Base-by-base conservation (phyloP, 257 asterid genomes). In the Salvia rosmarinus region DNA sequence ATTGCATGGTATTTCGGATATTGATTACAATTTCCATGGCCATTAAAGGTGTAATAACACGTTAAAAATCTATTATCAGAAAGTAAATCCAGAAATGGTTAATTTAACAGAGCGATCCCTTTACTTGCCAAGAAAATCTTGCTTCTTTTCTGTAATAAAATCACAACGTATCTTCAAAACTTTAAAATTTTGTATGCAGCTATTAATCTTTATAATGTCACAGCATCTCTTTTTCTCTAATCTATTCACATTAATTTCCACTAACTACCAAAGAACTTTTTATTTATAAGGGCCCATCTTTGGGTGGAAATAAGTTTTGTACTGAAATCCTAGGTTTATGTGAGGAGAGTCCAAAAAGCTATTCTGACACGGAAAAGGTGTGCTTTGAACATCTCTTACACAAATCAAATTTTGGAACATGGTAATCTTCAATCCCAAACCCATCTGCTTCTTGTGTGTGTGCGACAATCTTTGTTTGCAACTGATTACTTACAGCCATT, bases 391-490 rank as follows among this genome's bases (percentile, higher is more conserved):
- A 21, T 23, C 34, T 20, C 58, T 46, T 14, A 6, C 28, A 6
- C 42, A 65, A 17, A 30, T 65, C 32, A 32, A 14, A 11, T 61
- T 42, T 12, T 30, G 20, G 28, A 40, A 60, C 35, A 64, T 76
- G 80, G 80, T 76, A 68, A 11, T 11, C 51, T 13, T 20, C 71
- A 16, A 5, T 43, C 60, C 21, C 40, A 9, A n/a, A 12, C 17
- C 39, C 20, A 6, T 12, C 6, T 35, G 4, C 37, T 32, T 7
- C 13, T 30, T 37, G 28, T 21, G 16, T 28, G 64, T 12, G 64
- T 6, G 34, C 2, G 16, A 0, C 0, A 6, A 5, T 57, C 4
- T 59, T 35, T 61, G 32, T 37, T 17, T 17, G 49, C 28, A 17
- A 5, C 23, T 44, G 1, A 4, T 11, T 17, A 21, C 1, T 11